Base-by-base conservation (phyloP, 2,329 filamentous ascomycete genomes). In the Fusarium nodosum region DNA sequence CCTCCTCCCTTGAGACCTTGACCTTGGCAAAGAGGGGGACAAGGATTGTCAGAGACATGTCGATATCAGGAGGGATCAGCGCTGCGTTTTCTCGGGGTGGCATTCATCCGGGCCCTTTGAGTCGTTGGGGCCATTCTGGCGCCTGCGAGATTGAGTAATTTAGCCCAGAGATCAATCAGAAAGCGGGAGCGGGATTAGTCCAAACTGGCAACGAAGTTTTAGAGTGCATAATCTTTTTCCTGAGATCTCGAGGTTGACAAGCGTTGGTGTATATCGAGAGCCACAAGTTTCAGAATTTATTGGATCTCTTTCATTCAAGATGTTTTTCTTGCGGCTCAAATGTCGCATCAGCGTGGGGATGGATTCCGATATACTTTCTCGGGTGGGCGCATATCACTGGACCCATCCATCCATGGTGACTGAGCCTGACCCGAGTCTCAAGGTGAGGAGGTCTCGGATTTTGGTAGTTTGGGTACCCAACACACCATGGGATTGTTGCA, bases 271-370 rank as follows among this genome's bases (percentile, higher is more conserved):
- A 54, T 64, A 69, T 70, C 67, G 67, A 55, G 63, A 51, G 45
- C 54, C 53, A 62, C 51, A 56, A 38, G 53, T 69, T 55, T 52
- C 59, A 46, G 34, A 39, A 24, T 38, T 46, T 34, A 59, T 54
- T 66, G 54, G 54, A 18, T 33, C 24, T 52, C 20, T 34, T 46
- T 34, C 48, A 13, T 28, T 30, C 28, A 26, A 46, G 34, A 47
- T 64, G 30, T 36, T 71, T 71, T 24, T 48, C 11, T 51, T 66
- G 67, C 31, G 67, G 57, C 67, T 71, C 67, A 69, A 69, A 54
- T 56, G 66, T 51, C 44, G 24, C 53, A 61, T 64, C 41, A 33
- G 36, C 63, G 67, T 70, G 67, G 66, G 46, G 67, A 68, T 52
- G 24, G 16, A 33, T 30, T 31, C 52, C 53, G 65, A 60, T 68